Evolutionary conservation across 2,329 filamentous ascomycete species (phyloP).

Genomic region (Aspergillus fumigatiaffinis): DNA sequence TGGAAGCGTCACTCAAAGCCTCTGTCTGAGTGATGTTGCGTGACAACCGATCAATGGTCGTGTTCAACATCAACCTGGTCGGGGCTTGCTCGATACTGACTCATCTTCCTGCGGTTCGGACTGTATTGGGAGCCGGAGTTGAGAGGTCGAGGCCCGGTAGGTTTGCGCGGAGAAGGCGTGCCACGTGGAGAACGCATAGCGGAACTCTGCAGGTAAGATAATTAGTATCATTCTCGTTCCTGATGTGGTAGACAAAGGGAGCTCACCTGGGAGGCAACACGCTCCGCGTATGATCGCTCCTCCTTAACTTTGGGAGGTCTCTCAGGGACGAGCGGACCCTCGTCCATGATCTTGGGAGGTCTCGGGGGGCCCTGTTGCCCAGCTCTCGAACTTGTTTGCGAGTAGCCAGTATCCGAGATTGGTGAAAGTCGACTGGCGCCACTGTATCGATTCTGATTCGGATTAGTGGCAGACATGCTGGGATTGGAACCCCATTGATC

Average conservation of each 20-base stretch:
- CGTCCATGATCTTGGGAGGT: slow-evolving; percentile 53
- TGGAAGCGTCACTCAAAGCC: neutral
- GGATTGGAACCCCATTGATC: slow-evolving; percentile 46
- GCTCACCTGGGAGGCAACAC: slow-evolving; percentile 37
- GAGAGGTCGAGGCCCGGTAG: slow-evolving; percentile 46
- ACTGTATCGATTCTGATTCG: slow-evolving; percentile 33
- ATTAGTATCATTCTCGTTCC: slow-evolving; percentile 6
- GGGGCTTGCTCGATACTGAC: slow-evolving; percentile 38
- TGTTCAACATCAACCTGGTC: slow-evolving; percentile 39
- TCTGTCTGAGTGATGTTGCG: neutral
- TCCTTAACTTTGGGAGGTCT: slow-evolving; percentile 40
- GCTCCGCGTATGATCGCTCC: slow-evolving; percentile 37
- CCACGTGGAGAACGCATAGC: slow-evolving; percentile 30
- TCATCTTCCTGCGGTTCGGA: slow-evolving; percentile 34
- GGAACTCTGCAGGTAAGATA: slow-evolving; percentile 21
- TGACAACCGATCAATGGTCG: slow-evolving; percentile 24
- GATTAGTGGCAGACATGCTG: slow-evolving; percentile 33
- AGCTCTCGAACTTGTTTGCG: slow-evolving; percentile 36
- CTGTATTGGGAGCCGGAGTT: slow-evolving; percentile 35
- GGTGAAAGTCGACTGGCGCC: slow-evolving; percentile 42
- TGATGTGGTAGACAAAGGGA: slow-evolving; percentile 7
- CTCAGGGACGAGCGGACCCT: slow-evolving; percentile 57
- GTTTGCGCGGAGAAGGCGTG: slow-evolving; percentile 39
- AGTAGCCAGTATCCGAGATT: slow-evolving; percentile 45
- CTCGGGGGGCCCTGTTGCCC: slow-evolving; percentile 41